Conservation (phyloP, 352 stramenopile genomes). For the Globisporangium nagaii region DNA sequence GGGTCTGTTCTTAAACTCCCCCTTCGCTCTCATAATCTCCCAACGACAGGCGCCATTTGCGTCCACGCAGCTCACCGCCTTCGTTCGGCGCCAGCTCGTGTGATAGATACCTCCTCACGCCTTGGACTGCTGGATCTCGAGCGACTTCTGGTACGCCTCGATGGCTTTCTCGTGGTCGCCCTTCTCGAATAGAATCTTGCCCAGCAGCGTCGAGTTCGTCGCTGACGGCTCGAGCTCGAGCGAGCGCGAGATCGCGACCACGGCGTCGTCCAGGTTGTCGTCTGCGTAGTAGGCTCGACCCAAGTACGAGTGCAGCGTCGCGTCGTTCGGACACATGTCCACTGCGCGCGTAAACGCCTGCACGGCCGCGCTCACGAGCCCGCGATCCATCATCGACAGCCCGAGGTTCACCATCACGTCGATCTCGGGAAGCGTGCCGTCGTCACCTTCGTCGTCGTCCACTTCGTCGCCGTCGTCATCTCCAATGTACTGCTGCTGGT, state of each 20-base stretch:
- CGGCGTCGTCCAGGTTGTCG: conserved; percentile 75
- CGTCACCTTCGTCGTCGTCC: conserved; percentile 61
- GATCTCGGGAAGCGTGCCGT: conserved; percentile 67
- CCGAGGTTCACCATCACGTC: conserved; percentile 79
- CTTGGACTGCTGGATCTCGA: conserved; percentile 47
- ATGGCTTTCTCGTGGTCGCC: conserved; percentile 85
- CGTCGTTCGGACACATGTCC: conserved; percentile 72
- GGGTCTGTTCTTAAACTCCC: too few relatives aligned
- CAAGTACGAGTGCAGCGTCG: conserved; percentile 71
- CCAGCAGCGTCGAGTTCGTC: conserved; percentile 77
- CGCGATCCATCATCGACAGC: conserved; percentile 80
- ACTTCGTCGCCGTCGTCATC: conserved; percentile 43
- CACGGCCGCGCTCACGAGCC: conserved; percentile 64
- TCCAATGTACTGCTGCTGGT: conserved; percentile 46
- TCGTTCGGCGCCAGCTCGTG: too few relatives aligned
- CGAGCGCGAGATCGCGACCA: conserved; percentile 55
- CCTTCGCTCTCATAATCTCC: too few relatives aligned
- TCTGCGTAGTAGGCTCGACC: conserved; percentile 81
- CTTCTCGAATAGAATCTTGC: conserved; percentile 87
- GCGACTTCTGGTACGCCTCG: conserved; percentile 76
- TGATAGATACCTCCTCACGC: too few relatives aligned
- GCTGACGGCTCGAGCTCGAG: conserved; percentile 71
- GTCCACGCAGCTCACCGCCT: too few relatives aligned
- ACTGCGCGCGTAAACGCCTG: conserved; percentile 80
- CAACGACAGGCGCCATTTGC: too few relatives aligned